Evolutionary conservation across 2,329 filamentous ascomycete genomes (phyloP), one percentile per base, ranked within the genome.

Genomic region (Diaporthe vaccinii): DNA sequence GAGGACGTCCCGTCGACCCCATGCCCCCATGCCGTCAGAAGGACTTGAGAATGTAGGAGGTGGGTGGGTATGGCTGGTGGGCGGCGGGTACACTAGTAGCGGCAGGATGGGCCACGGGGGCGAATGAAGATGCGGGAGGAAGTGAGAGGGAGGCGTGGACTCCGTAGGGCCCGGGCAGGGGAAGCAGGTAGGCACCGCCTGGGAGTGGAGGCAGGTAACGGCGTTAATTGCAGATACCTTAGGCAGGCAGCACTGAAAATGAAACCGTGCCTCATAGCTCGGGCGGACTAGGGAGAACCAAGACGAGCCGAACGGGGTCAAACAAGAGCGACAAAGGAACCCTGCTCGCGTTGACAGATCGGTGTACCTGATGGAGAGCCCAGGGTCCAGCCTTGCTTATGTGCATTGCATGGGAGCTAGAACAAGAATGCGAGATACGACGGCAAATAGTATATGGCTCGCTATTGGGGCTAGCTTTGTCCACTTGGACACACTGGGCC

Each of bases 361-460:
- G 53, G 44, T 74, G 41, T 41, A 76, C 57, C 28, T 72, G 59
- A 28, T 28, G 73, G 34, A 25, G 36, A 36, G 58, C 41, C 59
- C 53, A 61, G 59, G 72, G 46, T 53, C 53, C 75, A 75, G 73
- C 75, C 67, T 74, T 69, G 72, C 53, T 75, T 74, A 76, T 68
- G 55, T 36, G 75, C 75, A 75, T 69, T 53, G 61, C 17, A 58
- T 53, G 58, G 39, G 41, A 28, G 28, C 62, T 57, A 51, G 25
- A 62, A 59, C 39, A 72, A 41, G n/a, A 55, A 51, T n/a, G 28
- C 49, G 25, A 62, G 51, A 69, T 49, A 62, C 59, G 57, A 72
- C 44, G 34, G 68, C 22, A 41, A 36, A 36, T 39, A 25, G 6
- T 6, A 39, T 39, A 15, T 68, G 62, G 62, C 28, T 51, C 36